Percentiles rank a stretch among this genome's conserved stretches.
Evolutionary conservation across 768 basidiomycete genomes (phyloP).

Genomic region (Lactarius vividus): DNA sequence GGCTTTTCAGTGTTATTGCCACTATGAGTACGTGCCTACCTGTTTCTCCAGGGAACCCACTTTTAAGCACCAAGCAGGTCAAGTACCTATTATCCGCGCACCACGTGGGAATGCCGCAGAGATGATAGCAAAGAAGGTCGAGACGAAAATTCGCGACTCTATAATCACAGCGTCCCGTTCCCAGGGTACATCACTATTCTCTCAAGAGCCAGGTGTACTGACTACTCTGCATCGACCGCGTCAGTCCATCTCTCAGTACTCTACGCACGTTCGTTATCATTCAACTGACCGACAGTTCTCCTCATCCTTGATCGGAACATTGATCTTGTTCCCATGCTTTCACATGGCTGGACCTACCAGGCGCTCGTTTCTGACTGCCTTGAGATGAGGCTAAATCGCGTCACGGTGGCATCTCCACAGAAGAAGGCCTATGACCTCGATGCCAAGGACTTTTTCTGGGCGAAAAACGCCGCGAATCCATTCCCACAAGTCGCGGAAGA

Average conservation of each 20-base stretch:
- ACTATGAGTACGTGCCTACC: slow-evolving; percentile 62
- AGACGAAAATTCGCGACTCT: slow-evolving; percentile 86
- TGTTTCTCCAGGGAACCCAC: background rate
- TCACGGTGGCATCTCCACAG: slow-evolving; percentile 71
- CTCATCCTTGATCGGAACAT: slow-evolving; percentile 93
- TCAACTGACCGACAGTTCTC: slow-evolving; percentile 56
- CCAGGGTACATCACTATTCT: slow-evolving; percentile 62
- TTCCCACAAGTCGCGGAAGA: slow-evolving; percentile 99
- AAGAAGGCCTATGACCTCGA: slow-evolving; percentile 95
- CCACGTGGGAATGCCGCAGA: slow-evolving; percentile 97
- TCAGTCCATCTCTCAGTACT: slow-evolving; percentile 39
- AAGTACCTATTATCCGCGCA: slow-evolving; percentile 91
- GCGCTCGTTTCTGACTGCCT: slow-evolving; percentile 97
- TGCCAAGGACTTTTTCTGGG: slow-evolving; percentile 99
- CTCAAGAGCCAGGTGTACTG: slow-evolving; percentile 77
- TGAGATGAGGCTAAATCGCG: slow-evolving; percentile 94
- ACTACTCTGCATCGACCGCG: slow-evolving; percentile 86
- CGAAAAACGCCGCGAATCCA: slow-evolving; percentile 90
- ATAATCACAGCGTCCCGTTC: slow-evolving; percentile 67
- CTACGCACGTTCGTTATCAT: slow-evolving; percentile 3
- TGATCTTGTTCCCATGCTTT: slow-evolving; percentile 89
- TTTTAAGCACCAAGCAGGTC: slow-evolving; percentile 47
- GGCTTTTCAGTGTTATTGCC: slow-evolving; percentile 87
- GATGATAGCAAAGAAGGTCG: slow-evolving; percentile 97
- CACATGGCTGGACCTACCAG: slow-evolving; percentile 99